Conservation (phyloP, 768 basidiomycete species). For the Russula sp. region DNA sequence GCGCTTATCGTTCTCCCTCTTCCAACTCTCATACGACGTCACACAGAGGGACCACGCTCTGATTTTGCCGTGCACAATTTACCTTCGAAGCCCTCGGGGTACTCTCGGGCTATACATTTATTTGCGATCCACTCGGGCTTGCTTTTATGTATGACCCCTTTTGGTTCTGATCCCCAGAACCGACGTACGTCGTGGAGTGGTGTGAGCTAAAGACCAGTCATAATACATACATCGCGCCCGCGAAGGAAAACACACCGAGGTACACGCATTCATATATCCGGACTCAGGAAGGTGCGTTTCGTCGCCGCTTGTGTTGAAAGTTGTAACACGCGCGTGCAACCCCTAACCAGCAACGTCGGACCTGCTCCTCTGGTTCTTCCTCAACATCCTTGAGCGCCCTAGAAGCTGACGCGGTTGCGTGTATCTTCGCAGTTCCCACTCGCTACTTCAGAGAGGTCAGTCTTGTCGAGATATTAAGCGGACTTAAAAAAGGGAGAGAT, state of each 20-base stretch:
- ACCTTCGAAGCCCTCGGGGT: slow-evolving; percentile 10
- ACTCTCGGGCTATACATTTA: slow-evolving; percentile 36
- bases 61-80: background rate
- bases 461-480: slow-evolving; percentile 30
- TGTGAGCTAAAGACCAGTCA: slow-evolving; percentile 32
- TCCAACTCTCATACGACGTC: too few species aligned
- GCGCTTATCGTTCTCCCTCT: too few species aligned
- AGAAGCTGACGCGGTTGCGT: background rate
- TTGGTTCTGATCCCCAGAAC: slow-evolving; percentile 39
- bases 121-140: slow-evolving; percentile 34
- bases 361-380: slow-evolving; percentile 23
- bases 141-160: slow-evolving; percentile 53
- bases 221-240: slow-evolving; percentile 31
- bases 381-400: background rate
- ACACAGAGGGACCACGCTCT: background rate
- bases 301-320: background rate
- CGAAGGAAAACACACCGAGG: slow-evolving; percentile 23
- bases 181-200: slow-evolving; percentile 48
- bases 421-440: slow-evolving; percentile 21
- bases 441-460: slow-evolving; percentile 28
- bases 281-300: slow-evolving; percentile 34
- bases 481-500: slow-evolving; percentile 36
- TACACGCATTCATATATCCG: slow-evolving; percentile 49
- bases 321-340: background rate
- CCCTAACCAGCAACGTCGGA: slow-evolving; percentile 12